Evolutionary conservation across 768 basidiomycete genomes (phyloP).

Genomic region (Kwoniella newhampshirensis): DNA sequence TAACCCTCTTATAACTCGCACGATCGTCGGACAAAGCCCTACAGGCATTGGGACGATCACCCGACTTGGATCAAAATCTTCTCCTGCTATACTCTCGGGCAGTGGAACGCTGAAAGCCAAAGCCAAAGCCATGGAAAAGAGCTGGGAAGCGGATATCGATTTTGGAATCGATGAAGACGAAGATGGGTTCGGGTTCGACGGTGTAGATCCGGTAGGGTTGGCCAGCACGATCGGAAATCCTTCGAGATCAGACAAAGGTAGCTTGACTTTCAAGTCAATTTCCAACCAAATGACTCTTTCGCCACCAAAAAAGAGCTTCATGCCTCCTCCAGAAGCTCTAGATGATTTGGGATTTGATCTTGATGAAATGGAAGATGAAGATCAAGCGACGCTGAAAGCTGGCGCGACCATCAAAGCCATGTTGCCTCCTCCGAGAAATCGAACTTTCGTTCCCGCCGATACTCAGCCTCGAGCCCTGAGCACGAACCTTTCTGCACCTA

Average conservation of each 20-base stretch:
- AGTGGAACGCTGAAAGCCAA: conserved; percentile 22
- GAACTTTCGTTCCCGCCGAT: too few species aligned
- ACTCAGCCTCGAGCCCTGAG: background rate
- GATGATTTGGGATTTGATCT: conserved; percentile 30
- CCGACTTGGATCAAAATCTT: conserved; percentile 16
- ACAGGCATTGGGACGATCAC: conserved; percentile 41
- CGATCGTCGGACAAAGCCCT: conserved; percentile 34
- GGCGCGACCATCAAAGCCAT: conserved; percentile 47
- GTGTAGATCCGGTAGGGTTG: too few species aligned
- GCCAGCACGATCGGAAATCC: too few species aligned
- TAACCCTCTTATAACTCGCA: conserved; percentile 9
- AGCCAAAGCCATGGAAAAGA: conserved; percentile 25
- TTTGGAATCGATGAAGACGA: conserved; percentile 15
- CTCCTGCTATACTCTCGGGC: background rate
- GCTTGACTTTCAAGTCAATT: background rate
- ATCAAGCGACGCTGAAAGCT: conserved; percentile 50
- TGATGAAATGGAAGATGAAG: conserved; percentile 18
- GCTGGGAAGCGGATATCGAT: conserved; percentile 38
- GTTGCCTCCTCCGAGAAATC: conserved; percentile 31
- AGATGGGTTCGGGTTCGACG: background rate
- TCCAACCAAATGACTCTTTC: conserved; percentile 19
- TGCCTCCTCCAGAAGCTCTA: conserved; percentile 31
- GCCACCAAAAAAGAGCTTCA: conserved; percentile 10
- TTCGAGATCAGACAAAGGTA: too few species aligned
- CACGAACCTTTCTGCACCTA: conserved; percentile 7